Base-by-base conservation (phyloP, 139 green algal species). In the Haematococcus sp. region DNA sequence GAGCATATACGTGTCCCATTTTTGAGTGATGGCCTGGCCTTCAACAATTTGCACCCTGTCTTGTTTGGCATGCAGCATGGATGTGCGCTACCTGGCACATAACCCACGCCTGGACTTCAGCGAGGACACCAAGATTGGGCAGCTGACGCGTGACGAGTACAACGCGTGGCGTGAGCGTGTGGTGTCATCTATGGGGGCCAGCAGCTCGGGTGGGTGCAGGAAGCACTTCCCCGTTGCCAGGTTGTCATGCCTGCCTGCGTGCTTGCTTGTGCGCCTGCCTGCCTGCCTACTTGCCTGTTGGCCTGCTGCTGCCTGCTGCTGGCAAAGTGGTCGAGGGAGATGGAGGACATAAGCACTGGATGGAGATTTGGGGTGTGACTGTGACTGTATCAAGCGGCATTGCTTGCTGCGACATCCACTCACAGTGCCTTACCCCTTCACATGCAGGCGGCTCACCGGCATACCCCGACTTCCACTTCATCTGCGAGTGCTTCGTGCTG, bases 401-500 rank as follows among this genome's bases (percentile, higher is more conserved):
- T 7, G 54, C 54, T 61, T 28, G 9, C 54, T 19, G 9, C 23
- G 7, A 7, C 23, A 28, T 4, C 54, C 23, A 28, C n/a, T 61
- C 23, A 27, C 54, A 25, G 25, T 28, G 35, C 35, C 64, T 60
- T 35, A 16, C 32, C 33, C 22, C 34, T 54, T 31, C 27, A 16
- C n/a, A 11, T 51, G 16, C 44, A 72, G 70, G 28, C 11, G 64
- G 28, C 4, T 35, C 64, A 32, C 34, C 51, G 15, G 34, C 17
- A 20, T 27, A 33, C 49, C 28, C 52, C 25, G 28, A 71, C 19
- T 98, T 89, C 77, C 88, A 95, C 74, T 99, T 99, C 85, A 97
- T 99, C 70, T 98, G 92, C 76, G 91, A 98, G 73, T 91, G 84
- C 75, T 99, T 98, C 84, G 98, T 98, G 86, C 80, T 98, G 63